These are phyloP conservation scores for Tuber umbilicatum DNA, from an alignment of 495 filamentous ascomycete species.

Conservation along the genomic window DNA sequence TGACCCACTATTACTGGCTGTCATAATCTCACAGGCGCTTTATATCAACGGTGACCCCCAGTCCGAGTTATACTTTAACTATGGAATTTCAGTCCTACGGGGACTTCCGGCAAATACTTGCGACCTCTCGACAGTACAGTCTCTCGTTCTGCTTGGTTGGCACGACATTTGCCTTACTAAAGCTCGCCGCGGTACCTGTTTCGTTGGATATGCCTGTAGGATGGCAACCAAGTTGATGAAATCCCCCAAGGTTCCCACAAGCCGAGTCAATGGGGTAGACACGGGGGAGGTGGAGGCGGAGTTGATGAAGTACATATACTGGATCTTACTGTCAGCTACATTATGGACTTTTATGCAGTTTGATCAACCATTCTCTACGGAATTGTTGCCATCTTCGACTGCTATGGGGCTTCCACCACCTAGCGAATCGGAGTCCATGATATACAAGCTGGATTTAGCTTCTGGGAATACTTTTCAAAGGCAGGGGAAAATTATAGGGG, in stretches of 20 bases:
- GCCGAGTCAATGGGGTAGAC: not conserved
- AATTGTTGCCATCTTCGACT: not conserved
- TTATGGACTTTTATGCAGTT: not conserved
- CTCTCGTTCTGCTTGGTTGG: not conserved
- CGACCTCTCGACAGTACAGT: not conserved
- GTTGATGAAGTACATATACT: conserved; percentile 1
- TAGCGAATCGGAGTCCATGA: not conserved
- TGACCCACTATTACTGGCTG: not conserved
- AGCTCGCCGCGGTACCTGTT: not conserved
- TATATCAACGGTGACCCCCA: not conserved
- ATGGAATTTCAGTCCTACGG: not conserved
- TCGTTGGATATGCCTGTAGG: not conserved
- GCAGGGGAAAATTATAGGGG: not conserved
- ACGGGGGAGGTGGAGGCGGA: not conserved
- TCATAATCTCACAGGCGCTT: conserved; percentile 5
- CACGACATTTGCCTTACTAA: not conserved
- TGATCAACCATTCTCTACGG: not conserved
- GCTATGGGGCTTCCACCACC: not conserved
- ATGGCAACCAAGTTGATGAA: conserved; percentile 1
- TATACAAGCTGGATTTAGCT: conserved; percentile 1
- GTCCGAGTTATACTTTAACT: not conserved
- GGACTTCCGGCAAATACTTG: conserved; percentile 2
- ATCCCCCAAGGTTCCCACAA: conserved; percentile 1
- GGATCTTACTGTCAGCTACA: not conserved
- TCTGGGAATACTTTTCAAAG: not conserved